A percentile compares a stretch with the other conserved stretches of the same genome.
These are phyloP conservation scores for Thermochaetoides thermophila DNA, from an alignment of 495 filamentous ascomycete genomes.

Conservation along the genomic window DNA sequence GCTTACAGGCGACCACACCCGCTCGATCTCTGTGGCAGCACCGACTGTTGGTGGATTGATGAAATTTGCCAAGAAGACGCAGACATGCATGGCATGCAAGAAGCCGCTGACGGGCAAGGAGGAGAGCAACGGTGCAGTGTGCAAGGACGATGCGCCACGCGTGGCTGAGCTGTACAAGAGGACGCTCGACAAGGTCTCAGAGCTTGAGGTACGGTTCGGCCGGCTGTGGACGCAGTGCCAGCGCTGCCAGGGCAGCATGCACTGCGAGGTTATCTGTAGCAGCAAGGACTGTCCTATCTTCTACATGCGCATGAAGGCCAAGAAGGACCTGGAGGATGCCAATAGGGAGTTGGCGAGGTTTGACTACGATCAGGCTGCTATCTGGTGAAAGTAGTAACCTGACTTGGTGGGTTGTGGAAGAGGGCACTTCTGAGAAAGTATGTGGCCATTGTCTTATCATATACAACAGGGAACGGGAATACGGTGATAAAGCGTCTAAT, in stretches of 20 bases:
- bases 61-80: conserved; percentile 95
- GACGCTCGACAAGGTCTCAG: conserved; percentile 69
- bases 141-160: conserved; percentile 65
- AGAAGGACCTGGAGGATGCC: conserved; percentile 94
- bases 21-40: conserved; percentile 77
- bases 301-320: conserved; percentile 99
- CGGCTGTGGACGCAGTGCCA: conserved; percentile 98
- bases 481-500: too few relatives aligned
- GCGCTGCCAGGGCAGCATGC: conserved; percentile 91
- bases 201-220: conserved; percentile 85
- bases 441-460: too few relatives aligned
- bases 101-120: conserved; percentile 71
- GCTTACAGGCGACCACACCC: conserved; percentile 79
- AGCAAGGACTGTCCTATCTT: conserved; percentile 96
- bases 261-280: conserved; percentile 94
- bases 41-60: conserved; percentile 84
- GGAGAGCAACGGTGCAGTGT: conserved; percentile 76
- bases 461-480: neutral
- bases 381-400: too few relatives aligned
- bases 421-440: too few relatives aligned
- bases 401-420: too few relatives aligned
- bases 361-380: conserved; percentile 56
- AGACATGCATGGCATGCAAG: conserved; percentile 98
- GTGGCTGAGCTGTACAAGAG: conserved; percentile 90
- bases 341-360: conserved; percentile 85